phyloP scores from a whole-genome alignment of 495 filamentous ascomycete species.

The Trichoderma asperelloides region DNA sequence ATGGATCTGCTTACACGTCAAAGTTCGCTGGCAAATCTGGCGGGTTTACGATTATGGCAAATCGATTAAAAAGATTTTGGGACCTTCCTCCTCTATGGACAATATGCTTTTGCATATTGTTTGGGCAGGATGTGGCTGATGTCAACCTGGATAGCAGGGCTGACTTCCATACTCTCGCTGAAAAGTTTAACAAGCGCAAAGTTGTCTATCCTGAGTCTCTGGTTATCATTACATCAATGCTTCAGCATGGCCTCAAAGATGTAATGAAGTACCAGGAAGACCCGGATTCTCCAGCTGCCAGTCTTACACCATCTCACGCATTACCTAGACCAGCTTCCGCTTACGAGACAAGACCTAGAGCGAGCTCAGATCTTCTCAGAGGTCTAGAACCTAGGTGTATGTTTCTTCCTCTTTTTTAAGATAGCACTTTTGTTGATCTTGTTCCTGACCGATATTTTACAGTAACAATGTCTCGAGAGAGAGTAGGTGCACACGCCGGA shows the following conservation, averaged over 20 bases:
- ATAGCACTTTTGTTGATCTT: background rate
- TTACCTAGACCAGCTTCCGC: background rate
- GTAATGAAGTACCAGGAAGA: slow-evolving; percentile 54
- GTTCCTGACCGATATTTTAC: slow-evolving; percentile 15
- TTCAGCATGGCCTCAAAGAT: slow-evolving; percentile 68
- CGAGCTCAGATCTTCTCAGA: slow-evolving; percentile 38
- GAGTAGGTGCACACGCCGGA: slow-evolving; percentile 38
- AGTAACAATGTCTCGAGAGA: slow-evolving; percentile 34
- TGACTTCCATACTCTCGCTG: slow-evolving; percentile 61
- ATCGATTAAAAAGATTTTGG: slow-evolving; percentile 83
- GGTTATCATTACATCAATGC: slow-evolving; percentile 74
- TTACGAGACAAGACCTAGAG: slow-evolving; percentile 24
- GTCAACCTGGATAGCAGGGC: slow-evolving; percentile 66
- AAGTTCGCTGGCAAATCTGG: slow-evolving; percentile 81
- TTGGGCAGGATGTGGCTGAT: slow-evolving; percentile 68
- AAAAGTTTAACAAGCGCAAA: slow-evolving; percentile 57
- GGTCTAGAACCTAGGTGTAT: slow-evolving; percentile 43
- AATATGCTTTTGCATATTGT: slow-evolving; percentile 81
- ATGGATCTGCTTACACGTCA: slow-evolving; percentile 67
- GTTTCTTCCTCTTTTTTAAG: slow-evolving; percentile 12
- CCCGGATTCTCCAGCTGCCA: slow-evolving; percentile 41
- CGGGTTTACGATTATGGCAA: slow-evolving; percentile 75
- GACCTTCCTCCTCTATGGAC: slow-evolving; percentile 76
- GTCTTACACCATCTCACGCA: background rate
- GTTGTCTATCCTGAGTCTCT: slow-evolving; percentile 72